phyloP scores from a whole-genome alignment of 1,139 yeast genomes.

The Geotrichum aggregatum region DNA sequence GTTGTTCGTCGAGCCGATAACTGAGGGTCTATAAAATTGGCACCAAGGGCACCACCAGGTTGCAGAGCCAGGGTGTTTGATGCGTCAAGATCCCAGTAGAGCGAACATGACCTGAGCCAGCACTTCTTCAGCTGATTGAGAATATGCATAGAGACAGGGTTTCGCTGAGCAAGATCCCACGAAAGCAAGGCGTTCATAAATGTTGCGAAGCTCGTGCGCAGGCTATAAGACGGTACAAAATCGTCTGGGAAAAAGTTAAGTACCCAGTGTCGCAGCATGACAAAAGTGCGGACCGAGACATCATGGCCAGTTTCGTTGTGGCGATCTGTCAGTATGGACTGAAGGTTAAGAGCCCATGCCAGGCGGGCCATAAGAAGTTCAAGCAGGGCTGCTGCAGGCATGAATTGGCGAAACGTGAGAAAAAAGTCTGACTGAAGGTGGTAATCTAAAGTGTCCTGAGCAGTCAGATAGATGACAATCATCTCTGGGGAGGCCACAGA shows the following conservation, averaged over 20 bases:
- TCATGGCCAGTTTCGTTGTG: background rate
- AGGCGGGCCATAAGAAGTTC: constrained; percentile 60
- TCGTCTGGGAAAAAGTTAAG: constrained; percentile 48
- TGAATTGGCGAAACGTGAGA: constrained; percentile 71
- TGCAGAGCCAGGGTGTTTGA: constrained; percentile 7
- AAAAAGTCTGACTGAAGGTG: constrained; percentile 78
- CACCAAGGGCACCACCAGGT: constrained; percentile 30
- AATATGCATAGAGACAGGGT: constrained; percentile 32
- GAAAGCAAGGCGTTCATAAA: constrained; percentile 33
- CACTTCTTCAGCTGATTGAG: constrained; percentile 38
- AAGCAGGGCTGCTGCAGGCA: constrained; percentile 54
- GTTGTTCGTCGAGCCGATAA: constrained; percentile 29
- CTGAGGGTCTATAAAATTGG: constrained; percentile 11
- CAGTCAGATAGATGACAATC: constrained; percentile 67
- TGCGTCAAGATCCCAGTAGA: constrained; percentile 37
- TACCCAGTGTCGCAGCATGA: constrained; percentile 84
- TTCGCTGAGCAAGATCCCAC: constrained; percentile 31
- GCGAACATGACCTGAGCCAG: constrained; percentile 36
- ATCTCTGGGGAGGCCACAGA: constrained; percentile 40
- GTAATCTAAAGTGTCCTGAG: constrained; percentile 76
- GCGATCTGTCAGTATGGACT: background rate
- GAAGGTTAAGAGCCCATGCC: constrained; percentile 58
- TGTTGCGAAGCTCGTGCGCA: constrained; percentile 34
- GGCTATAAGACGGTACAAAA: constrained; percentile 37
- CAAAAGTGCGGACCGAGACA: constrained; percentile 70